Evolutionary conservation across 202 grass and related monocot species (phyloP), one percentile per base, ranked within the genome.

Genomic region (Cymbopogon flexuosus): DNA sequence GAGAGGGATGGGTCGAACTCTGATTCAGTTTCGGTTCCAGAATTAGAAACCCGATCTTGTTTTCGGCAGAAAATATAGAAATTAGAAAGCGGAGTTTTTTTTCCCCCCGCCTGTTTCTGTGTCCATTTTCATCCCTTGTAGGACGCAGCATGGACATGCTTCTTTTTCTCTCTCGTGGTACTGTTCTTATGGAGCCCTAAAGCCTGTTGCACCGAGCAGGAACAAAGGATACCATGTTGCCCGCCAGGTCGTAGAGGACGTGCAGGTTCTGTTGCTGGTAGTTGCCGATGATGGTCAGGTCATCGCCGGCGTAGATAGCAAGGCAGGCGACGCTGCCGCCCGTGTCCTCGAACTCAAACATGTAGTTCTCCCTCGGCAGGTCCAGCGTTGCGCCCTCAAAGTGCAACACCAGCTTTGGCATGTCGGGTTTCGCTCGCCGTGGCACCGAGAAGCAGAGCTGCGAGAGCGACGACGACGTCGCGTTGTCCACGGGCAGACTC

Each of bases 401-500:
- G 4, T 47, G 13, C 3, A 47, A 5, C 45, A 1, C 12, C 45
- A 49, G 46, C 69, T 56, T 70, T 2, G 86, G 81, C 76, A 81
- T 18, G 16, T 64, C 10, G 5, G 5, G 4, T 14, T 4, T 5
- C 18, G 34, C 0, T 11, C 6, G 1, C 6, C 39, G 24, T 12
- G 75, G n/a, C 52, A 22, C 31, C 31, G 33, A 16, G 72, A 96
- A 92, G 64, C 90, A 90, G 39, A 92, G 27, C 27, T 27, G 27
- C 27, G 27, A 27, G 27, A 27, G 27, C 27, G 27, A 27, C 27
- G 27, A 27, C n/a, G 81, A 68, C 30, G 65, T 78, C 6, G 72
- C 45, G 31, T 15, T 27, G 11, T 22, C 29, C 43, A 61, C 52
- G 0, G 81, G 15, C 3, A 84, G 85, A 2, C 19, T 37, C 27